Evolutionary conservation across 441 rosid genomes (phyloP), one percentile per base, ranked within the genome.

Genomic region (Brassica balearica): DNA sequence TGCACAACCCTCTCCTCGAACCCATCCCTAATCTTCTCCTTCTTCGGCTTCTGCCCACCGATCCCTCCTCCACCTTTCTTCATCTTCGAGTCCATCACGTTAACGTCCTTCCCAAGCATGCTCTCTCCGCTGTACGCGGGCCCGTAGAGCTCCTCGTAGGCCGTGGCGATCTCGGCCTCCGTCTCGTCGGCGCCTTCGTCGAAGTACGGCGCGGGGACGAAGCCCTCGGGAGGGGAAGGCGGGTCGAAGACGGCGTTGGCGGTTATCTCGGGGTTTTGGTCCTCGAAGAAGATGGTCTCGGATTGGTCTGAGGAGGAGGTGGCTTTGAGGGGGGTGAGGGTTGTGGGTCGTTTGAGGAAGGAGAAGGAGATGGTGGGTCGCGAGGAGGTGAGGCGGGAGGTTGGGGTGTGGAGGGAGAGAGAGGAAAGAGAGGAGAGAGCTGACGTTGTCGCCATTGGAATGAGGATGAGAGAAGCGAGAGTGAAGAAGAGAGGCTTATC

Each of bases 1-100:
- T 92, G 94, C 48, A 93, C 86, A 41, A 95, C 97, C 74, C 96
- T 86, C 89, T 95, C 99, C 22, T 95, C 96, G 23, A 93, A 86
- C 74, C 94, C 98, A 65, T 95, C 99, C 65, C 86, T 82, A 4
- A 85, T 60, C 78, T 90, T 93, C 80, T 90, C 92, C 62, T 79
- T 88, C 88, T 88, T 91, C 4, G 65, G 72, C 74, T 84, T 90
- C 61, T 78, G 68, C 48, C 91, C 92, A 14, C 83, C 84, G n/a
- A 81, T 48, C 5, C 85, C 87, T 69, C 84, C 84, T 9, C 83
- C 77, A 0, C 79, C 68, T 72, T 88, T 90, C 69, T 88, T 89
- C 29, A 82, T 9, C 74, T 87, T 91, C 0, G 91, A 82, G 72
- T 95, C 92, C 98, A 90, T 90, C 59, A 86, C 95, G 14, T 78